These are phyloP conservation scores for Coemansia pectinata DNA, from an alignment of 192 early-diverging fungal genomes.

Conservation along the genomic window DNA sequence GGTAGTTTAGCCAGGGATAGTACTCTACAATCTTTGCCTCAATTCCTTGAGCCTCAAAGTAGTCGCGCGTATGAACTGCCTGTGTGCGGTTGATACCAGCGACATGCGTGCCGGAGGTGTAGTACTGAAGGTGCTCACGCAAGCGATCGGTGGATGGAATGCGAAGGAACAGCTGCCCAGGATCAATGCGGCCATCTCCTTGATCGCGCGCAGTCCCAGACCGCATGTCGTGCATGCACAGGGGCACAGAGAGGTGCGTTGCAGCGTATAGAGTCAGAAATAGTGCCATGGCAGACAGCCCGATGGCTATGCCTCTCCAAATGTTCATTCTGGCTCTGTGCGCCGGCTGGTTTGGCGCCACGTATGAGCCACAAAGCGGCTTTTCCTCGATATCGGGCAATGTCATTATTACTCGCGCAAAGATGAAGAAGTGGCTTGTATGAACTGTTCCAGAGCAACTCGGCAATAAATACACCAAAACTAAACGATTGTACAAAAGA, in stretches of 20 bases:
- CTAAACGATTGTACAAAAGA: background rate
- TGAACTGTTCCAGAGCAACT: background rate
- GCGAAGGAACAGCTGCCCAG: conserved; percentile 39
- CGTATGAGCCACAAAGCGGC: background rate
- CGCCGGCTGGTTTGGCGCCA: background rate
- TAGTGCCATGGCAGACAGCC: conserved; percentile 10
- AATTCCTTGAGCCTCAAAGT: conserved; percentile 53
- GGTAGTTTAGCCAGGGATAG: conserved; percentile 59
- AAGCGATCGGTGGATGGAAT: conserved; percentile 47
- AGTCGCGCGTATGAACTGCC: conserved; percentile 57
- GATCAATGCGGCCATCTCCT: conserved; percentile 23
- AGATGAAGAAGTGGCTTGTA: background rate
- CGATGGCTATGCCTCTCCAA: background rate
- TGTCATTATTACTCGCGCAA: background rate
- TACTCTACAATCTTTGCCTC: conserved; percentile 60
- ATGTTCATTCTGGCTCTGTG: background rate
- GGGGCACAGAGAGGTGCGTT: background rate
- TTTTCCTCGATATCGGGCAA: background rate
- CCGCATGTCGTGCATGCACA: conserved; percentile 6
- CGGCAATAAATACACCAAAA: background rate
- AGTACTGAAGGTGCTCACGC: conserved; percentile 51
- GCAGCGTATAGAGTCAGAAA: conserved; percentile 9
- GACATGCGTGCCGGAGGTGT: conserved; percentile 58
- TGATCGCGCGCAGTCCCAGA: background rate
- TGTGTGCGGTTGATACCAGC: conserved; percentile 57